These are phyloP conservation scores for Vaccinium darrowii DNA, from an alignment of 148 eudicot genomes.

Conservation along the genomic window DNA sequence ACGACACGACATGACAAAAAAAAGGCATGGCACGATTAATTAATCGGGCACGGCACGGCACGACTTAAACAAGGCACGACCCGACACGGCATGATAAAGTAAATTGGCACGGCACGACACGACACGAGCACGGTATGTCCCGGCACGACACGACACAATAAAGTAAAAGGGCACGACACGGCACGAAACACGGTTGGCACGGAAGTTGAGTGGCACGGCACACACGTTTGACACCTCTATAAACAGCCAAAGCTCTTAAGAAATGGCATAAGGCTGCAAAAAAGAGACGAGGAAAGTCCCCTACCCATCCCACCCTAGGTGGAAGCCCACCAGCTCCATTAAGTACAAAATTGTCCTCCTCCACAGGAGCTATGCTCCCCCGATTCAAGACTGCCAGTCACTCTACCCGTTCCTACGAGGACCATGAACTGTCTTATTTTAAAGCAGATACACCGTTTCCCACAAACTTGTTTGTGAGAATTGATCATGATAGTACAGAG, in stretches of 20 bases:
- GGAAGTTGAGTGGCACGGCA: too few relatives aligned
- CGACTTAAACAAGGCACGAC: too few relatives aligned
- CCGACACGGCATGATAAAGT: too few relatives aligned
- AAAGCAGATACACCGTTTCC: slow-evolving; percentile 27
- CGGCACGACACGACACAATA: too few relatives aligned
- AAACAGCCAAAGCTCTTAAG: slow-evolving; percentile 40
- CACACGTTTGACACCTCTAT: too few relatives aligned
- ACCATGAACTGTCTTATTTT: slow-evolving; percentile 18
- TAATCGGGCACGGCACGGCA: too few relatives aligned
- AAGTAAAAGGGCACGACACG: too few relatives aligned
- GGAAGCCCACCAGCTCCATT: slow-evolving; percentile 33
- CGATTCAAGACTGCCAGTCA: slow-evolving; percentile 66
- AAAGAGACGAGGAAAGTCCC: slow-evolving; percentile 45
- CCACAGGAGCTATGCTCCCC: slow-evolving; percentile 35
- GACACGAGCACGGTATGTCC: too few relatives aligned
- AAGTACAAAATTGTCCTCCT: slow-evolving; percentile 32
- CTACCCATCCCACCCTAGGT: slow-evolving; percentile 31
- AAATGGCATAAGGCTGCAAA: slow-evolving; percentile 77
- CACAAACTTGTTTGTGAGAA: slow-evolving; percentile 32
- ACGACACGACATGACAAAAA: too few relatives aligned
- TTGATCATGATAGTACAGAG: slow-evolving; percentile 30
- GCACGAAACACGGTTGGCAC: too few relatives aligned
- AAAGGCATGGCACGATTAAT: too few relatives aligned
- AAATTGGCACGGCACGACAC: too few relatives aligned
- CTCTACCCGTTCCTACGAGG: slow-evolving; percentile 27